Evolutionary conservation across 768 basidiomycete genomes (phyloP).

Genomic region (Rhodotorula toruloides): DNA sequence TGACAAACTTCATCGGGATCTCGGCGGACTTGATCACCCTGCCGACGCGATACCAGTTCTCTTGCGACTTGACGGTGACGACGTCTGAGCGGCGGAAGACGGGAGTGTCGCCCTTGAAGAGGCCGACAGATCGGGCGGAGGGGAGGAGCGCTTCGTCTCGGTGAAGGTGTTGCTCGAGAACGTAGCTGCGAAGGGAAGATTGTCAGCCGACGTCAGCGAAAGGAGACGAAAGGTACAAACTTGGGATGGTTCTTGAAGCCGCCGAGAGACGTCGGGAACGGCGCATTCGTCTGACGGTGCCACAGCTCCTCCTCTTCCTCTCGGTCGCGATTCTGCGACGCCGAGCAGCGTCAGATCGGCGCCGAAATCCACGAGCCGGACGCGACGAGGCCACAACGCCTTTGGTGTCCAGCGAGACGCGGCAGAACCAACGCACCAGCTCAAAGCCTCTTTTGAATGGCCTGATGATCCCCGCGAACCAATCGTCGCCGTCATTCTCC

Average conservation of each 20-base stretch:
- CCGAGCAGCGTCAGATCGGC: not conserved
- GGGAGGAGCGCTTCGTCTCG: conserved; percentile 81
- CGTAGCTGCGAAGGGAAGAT: conserved; percentile 55
- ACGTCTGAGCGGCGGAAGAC: conserved; percentile 83
- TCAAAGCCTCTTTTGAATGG: conserved; percentile 69
- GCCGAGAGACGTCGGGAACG: conserved; percentile 81
- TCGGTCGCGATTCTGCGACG: conserved; percentile 75
- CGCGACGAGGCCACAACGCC: not conserved
- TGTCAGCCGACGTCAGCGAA: not conserved
- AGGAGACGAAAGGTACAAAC: conserved; percentile 48
- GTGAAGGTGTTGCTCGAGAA: conserved; percentile 77
- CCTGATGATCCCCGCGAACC: conserved; percentile 73
- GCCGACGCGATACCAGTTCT: conserved; percentile 91
- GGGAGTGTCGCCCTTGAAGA: conserved; percentile 76
- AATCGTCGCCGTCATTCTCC: conserved; percentile 55
- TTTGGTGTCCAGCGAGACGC: not conserved
- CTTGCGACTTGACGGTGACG: conserved; percentile 77
- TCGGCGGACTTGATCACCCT: conserved; percentile 61
- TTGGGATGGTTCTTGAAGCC: conserved; percentile 96
- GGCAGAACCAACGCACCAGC: conserved; percentile 56
- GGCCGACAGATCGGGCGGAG: conserved; percentile 66
- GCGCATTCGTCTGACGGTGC: conserved; percentile 69
- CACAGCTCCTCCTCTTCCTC: conserved; percentile 85
- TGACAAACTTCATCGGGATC: conserved; percentile 85
- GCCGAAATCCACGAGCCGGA: not conserved